Percentiles rank a stretch among this genome's conserved stretches.
phyloP scores from a whole-genome alignment of 331 rosid genomes.

The Quercus tomentella region DNA sequence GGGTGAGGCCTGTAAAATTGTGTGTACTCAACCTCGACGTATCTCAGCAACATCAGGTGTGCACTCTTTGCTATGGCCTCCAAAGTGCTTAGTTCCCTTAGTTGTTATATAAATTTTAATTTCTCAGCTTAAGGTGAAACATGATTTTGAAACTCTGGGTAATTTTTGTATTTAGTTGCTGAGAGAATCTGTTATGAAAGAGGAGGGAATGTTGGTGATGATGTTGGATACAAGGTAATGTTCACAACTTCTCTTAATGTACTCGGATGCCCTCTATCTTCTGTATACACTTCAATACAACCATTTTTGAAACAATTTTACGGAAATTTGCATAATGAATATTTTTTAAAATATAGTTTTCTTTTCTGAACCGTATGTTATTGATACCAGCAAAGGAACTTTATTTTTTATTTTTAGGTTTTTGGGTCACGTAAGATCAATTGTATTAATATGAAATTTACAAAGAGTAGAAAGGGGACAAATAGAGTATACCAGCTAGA shows the following conservation, averaged over 20 bases:
- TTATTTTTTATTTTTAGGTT: neutral
- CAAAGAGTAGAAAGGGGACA: too few relatives aligned
- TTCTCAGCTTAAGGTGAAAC: slow-evolving; percentile 1
- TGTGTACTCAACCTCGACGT: slow-evolving; percentile 96
- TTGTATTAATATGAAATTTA: too few relatives aligned
- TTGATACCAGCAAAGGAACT: neutral
- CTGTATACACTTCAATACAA: neutral
- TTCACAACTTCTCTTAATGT: slow-evolving; percentile 13
- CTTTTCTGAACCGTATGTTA: neutral
- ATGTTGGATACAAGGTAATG: slow-evolving; percentile 90
- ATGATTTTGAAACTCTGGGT: slow-evolving; percentile 6
- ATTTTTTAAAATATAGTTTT: neutral
- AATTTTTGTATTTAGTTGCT: slow-evolving; percentile 56
- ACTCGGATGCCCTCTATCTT: neutral
- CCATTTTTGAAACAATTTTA: neutral
- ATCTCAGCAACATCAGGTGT: slow-evolving; percentile 87
- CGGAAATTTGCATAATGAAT: neutral
- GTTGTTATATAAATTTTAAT: neutral
- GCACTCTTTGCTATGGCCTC: slow-evolving; percentile 10
- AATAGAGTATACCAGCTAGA: too few relatives aligned
- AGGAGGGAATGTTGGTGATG: slow-evolving; percentile 68
- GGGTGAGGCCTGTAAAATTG: slow-evolving; percentile 73
- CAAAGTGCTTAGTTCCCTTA: neutral
- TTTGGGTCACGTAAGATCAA: too few relatives aligned
- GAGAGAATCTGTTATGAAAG: slow-evolving; percentile 86